These are phyloP conservation scores for Pythium chondricola DNA, from an alignment of 352 stramenopile genomes.

Conservation along the genomic window DNA sequence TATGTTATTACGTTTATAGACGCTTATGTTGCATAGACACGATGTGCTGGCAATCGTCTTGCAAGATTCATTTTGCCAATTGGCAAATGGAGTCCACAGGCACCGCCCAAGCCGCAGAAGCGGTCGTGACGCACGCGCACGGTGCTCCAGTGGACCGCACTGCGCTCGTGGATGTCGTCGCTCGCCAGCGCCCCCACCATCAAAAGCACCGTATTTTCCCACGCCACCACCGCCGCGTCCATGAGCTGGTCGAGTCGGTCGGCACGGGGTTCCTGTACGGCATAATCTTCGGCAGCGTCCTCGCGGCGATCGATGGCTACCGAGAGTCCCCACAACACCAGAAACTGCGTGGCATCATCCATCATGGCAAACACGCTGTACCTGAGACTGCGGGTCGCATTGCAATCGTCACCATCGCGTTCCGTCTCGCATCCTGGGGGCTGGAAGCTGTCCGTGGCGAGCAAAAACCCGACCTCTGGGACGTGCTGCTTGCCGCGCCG, in stretches of 20 bases:
- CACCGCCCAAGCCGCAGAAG: too few species aligned
- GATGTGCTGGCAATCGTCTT: too few species aligned
- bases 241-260: constrained; percentile 20
- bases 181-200: not conserved
- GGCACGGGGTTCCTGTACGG: constrained; percentile 37
- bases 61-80: too few species aligned
- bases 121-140: too few species aligned
- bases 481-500: constrained; percentile 28
- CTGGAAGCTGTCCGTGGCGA: constrained; percentile 18
- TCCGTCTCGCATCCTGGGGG: constrained; percentile 19
- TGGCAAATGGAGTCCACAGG: too few species aligned
- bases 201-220: not conserved
- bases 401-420: constrained; percentile 33
- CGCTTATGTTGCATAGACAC: too few species aligned
- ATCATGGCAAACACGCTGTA: constrained; percentile 28
- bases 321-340: constrained; percentile 26
- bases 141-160: too few species aligned
- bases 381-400: constrained; percentile 34
- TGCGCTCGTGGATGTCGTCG: not conserved
- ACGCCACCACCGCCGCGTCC: not conserved
- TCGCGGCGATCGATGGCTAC: constrained; percentile 25
- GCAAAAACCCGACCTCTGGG: constrained; percentile 29
- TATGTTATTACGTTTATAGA: too few species aligned
- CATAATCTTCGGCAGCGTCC: constrained; percentile 29
- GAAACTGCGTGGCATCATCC: constrained; percentile 20